phyloP scores from a whole-genome alignment of 1,284 basidiomycete species.

The Bjerkandera adusta region DNA sequence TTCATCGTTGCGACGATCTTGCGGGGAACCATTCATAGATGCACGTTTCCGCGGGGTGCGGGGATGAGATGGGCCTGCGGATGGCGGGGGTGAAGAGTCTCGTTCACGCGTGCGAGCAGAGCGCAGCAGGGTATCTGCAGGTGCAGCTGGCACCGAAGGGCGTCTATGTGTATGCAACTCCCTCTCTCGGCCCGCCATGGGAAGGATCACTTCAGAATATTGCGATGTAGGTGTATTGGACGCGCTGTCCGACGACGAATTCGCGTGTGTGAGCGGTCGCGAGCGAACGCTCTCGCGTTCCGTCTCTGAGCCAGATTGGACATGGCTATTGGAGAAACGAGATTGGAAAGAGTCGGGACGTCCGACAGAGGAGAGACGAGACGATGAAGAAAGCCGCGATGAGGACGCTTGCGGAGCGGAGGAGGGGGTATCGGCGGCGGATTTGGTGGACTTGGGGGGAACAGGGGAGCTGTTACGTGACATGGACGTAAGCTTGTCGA shows the following conservation, averaged over 20 bases:
- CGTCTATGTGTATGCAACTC: constrained; percentile 30
- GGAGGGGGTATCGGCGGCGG: constrained; percentile 21
- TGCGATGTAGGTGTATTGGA: constrained; percentile 39
- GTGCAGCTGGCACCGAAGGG: constrained; percentile 54
- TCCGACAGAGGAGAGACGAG: constrained; percentile 29
- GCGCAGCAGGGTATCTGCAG: constrained; percentile 31
- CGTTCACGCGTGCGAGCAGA: constrained; percentile 16
- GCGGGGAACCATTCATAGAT: constrained; percentile 32
- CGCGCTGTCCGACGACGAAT: constrained; percentile 40
- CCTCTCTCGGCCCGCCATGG: constrained; percentile 5
- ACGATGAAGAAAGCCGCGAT: constrained; percentile 27
- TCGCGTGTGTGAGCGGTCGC: constrained; percentile 25
- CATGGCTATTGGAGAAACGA: constrained; percentile 15
- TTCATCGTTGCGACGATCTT: constrained; percentile 22
- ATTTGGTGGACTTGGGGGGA: constrained; percentile 21
- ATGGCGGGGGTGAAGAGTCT: constrained; percentile 24
- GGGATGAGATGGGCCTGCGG: constrained; percentile 34
- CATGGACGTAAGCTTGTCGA: constrained; percentile 63
- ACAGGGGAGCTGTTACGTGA: constrained; percentile 47
- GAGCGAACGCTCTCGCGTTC: constrained; percentile 54
- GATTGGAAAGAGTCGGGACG: constrained; percentile 26
- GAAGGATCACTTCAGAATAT: constrained; percentile 32
- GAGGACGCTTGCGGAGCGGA: constrained; percentile 20
- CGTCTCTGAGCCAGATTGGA: constrained; percentile 74
- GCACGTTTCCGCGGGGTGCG: constrained; percentile 43